A percentile compares a stretch with the other conserved stretches of the same genome.
phyloP scores from a whole-genome alignment of 2,329 filamentous ascomycete species.

The Knufia petricola region DNA sequence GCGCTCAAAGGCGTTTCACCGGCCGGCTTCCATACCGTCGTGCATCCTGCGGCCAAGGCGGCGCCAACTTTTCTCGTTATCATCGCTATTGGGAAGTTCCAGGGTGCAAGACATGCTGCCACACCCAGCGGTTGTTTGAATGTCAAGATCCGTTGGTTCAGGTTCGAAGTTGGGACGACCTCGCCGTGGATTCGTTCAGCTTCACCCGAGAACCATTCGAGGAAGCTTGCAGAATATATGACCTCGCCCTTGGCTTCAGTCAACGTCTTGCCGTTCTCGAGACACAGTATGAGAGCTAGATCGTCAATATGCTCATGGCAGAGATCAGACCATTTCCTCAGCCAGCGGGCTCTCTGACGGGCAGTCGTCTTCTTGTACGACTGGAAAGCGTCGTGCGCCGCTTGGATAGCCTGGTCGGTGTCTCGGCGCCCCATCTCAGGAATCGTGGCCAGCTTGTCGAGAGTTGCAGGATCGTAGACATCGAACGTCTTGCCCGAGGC shows the following conservation, averaged over 20 bases:
- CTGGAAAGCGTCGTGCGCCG: slow-evolving; percentile 62
- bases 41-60: slow-evolving; percentile 32
- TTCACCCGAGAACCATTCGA: slow-evolving; percentile 45
- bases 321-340: slow-evolving; percentile 59
- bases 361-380: slow-evolving; percentile 52
- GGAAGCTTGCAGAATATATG: slow-evolving; percentile 40
- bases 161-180: slow-evolving; percentile 50
- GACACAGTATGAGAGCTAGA: slow-evolving; percentile 42
- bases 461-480: slow-evolving; percentile 72
- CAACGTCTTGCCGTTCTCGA: slow-evolving; percentile 53
- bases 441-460: slow-evolving; percentile 67
- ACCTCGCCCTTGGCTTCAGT: slow-evolving; percentile 42
- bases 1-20: slow-evolving; percentile 30
- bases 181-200: slow-evolving; percentile 42
- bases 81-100: slow-evolving; percentile 80
- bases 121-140: slow-evolving; percentile 78
- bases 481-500: slow-evolving; percentile 85
- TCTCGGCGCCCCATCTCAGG: slow-evolving; percentile 73
- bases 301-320: slow-evolving; percentile 57
- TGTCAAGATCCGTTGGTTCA: slow-evolving; percentile 66
- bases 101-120: slow-evolving; percentile 73
- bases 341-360: slow-evolving; percentile 52
- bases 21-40: slow-evolving; percentile 31
- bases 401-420: slow-evolving; percentile 68
- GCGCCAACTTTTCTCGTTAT: slow-evolving; percentile 36